A percentile compares a stretch with the other conserved stretches of the same genome.
Evolutionary conservation across 495 filamentous ascomycete species (phyloP).

Genomic region (Daldinia bambusicola): DNA sequence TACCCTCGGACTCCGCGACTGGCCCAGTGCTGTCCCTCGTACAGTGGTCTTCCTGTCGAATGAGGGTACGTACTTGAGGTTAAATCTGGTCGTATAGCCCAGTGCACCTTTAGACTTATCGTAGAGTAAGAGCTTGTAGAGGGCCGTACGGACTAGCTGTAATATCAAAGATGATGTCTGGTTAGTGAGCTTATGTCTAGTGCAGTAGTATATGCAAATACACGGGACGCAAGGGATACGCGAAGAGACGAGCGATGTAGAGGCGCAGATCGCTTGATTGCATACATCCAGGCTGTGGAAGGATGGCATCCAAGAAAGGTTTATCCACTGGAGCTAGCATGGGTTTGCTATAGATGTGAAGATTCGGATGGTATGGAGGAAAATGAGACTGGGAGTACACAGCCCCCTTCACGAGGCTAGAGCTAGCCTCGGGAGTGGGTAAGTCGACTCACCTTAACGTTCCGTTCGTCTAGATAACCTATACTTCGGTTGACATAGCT

Average conservation of each 20-base stretch:
- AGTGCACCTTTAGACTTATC: conserved; percentile 67
- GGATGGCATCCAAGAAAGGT: background rate
- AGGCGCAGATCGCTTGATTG: conserved; percentile 24
- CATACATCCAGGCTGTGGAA: background rate
- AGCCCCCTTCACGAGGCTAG: conserved; percentile 24
- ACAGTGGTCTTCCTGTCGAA: conserved; percentile 42
- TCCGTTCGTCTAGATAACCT: conserved; percentile 65
- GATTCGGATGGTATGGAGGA: background rate
- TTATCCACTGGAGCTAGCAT: background rate
- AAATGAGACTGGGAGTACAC: conserved; percentile 17
- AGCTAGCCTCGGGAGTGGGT: background rate
- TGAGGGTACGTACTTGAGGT: conserved; percentile 72
- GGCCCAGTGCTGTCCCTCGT: conserved; percentile 8
- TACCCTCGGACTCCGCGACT: background rate
- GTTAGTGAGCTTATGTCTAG: background rate
- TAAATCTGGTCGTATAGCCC: conserved; percentile 65
- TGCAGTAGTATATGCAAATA: background rate
- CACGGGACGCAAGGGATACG: background rate
- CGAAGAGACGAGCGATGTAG: background rate
- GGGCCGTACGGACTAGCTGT: conserved; percentile 58
- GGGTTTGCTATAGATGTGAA: conserved; percentile 1
- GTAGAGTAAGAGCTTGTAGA: conserved; percentile 60
- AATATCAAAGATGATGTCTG: background rate
- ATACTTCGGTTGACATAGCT: conserved; percentile 67
- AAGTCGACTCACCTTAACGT: conserved; percentile 58